These are phyloP conservation scores for Populus davidiana DNA, from an alignment of 345 rosid species.

Conservation along the genomic window DNA sequence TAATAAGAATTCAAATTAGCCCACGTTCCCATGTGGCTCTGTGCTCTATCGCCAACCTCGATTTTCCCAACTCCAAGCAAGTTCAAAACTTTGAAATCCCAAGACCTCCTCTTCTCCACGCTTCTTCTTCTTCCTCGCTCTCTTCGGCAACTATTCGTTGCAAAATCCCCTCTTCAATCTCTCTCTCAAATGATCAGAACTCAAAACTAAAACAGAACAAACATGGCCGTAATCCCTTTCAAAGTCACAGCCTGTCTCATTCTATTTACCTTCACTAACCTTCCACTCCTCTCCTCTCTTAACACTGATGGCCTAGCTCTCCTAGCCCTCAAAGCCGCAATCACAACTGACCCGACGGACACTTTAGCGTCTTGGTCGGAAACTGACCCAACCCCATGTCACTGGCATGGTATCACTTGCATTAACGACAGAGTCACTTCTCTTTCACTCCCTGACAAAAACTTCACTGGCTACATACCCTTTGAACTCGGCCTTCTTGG, in stretches of 20 bases:
- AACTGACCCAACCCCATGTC: slow-evolving; percentile 72
- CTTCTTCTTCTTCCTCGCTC: slow-evolving; percentile 9
- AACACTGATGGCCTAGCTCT: slow-evolving; percentile 82
- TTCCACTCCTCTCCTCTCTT: slow-evolving; percentile 36
- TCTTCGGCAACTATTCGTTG: slow-evolving; percentile 68
- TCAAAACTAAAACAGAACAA: neutral
- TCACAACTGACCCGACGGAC: slow-evolving; percentile 58
- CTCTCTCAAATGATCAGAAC: neutral
- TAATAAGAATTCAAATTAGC: slow-evolving; percentile 15
- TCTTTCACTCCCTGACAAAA: slow-evolving; percentile 48
- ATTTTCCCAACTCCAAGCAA: neutral
- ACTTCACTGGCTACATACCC: slow-evolving; percentile 73
- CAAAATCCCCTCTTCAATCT: slow-evolving; percentile 9
- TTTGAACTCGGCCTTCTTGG: slow-evolving; percentile 77
- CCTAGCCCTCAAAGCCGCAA: slow-evolving; percentile 80
- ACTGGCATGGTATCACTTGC: slow-evolving; percentile 74
- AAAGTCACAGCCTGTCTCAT: slow-evolving; percentile 15
- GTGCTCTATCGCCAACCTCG: neutral
- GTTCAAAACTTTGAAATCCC: slow-evolving; percentile 11
- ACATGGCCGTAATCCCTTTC: slow-evolving; percentile 10
- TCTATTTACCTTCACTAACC: neutral
- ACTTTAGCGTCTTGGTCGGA: slow-evolving; percentile 64
- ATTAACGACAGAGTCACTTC: slow-evolving; percentile 57
- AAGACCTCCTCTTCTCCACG: neutral
- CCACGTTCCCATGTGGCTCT: neutral